Evolutionary conservation across 148 eudicot species (phyloP).

Genomic region (Simmondsia chinensis): DNA sequence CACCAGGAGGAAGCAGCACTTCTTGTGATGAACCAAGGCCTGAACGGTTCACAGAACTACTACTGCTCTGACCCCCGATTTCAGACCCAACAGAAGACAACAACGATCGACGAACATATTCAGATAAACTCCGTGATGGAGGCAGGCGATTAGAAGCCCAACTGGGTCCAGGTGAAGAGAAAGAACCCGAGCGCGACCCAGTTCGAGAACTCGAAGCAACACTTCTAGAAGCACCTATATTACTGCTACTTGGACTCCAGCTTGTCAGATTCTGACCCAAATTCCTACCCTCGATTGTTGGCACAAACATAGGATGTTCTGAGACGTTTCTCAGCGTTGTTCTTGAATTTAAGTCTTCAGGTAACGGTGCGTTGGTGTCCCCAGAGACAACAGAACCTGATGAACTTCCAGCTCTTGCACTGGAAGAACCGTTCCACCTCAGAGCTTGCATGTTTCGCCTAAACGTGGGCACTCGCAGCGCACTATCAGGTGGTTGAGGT

Average conservation of each 20-base stretch:
- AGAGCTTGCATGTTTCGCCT: conserved; percentile 39
- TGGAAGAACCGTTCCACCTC: conserved; percentile 47
- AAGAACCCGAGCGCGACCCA: conserved; percentile 28
- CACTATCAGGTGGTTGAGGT: conserved; percentile 19
- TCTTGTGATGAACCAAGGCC: conserved; percentile 42
- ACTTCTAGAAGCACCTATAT: conserved; percentile 24
- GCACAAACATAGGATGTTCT: conserved; percentile 57
- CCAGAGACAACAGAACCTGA: conserved; percentile 22
- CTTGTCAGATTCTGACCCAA: conserved; percentile 31
- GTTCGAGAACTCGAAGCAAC: conserved; percentile 44
- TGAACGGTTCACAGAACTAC: conserved; percentile 18
- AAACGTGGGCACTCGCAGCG: conserved; percentile 32
- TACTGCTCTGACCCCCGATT: conserved; percentile 34
- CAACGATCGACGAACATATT: conserved; percentile 54
- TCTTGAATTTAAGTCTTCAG: conserved; percentile 34
- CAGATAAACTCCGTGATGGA: conserved; percentile 56
- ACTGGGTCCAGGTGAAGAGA: conserved; percentile 27
- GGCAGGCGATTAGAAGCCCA: conserved; percentile 42
- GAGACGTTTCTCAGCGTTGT: conserved; percentile 37
- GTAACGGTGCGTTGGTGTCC: conserved; percentile 17
- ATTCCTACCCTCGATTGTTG: conserved; percentile 41
- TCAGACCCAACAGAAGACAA: conserved; percentile 41
- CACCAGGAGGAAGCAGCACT: conserved; percentile 20
- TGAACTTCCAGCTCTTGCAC: conserved; percentile 33
- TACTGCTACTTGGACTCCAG: conserved; percentile 38